phyloP scores from a whole-genome alignment of 176 grass and related monocot genomes.

The Phragmites australis region DNA sequence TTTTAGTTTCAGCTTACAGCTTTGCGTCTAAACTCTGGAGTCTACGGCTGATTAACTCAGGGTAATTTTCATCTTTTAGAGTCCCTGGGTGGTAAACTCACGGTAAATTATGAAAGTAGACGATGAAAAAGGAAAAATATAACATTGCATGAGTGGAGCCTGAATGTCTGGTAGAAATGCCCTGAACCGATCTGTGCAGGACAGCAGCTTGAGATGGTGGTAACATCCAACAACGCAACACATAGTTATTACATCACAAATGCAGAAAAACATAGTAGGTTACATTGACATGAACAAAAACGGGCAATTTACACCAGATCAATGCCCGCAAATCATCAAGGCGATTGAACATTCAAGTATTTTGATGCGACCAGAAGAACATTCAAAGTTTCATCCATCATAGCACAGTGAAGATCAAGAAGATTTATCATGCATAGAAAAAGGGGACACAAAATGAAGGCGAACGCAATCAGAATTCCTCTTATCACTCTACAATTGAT shows the following conservation, averaged over 20 bases:
- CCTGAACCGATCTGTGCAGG: neutral
- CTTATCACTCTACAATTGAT: slow-evolving; percentile 47
- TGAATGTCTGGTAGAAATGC: neutral
- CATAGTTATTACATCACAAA: neutral
- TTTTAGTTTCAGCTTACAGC: no score
- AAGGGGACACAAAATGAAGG: neutral
- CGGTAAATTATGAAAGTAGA: no score
- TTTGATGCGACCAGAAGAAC: neutral
- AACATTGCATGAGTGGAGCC: neutral
- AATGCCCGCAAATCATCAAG: neutral
- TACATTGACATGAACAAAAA: neutral
- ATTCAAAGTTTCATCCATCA: neutral
- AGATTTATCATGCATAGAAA: neutral
- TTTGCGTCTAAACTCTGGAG: no score
- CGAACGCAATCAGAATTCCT: slow-evolving; percentile 24
- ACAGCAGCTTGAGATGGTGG: no score
- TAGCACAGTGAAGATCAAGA: neutral
- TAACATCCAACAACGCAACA: neutral
- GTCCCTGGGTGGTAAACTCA: no score
- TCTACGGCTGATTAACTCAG: no score
- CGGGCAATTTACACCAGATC: neutral
- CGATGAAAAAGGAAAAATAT: no score
- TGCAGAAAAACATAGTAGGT: neutral
- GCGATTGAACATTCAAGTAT: neutral
- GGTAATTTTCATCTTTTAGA: no score